phyloP scores from a whole-genome alignment of 139 green algal genomes.

The Micromonas commoda region DNA sequence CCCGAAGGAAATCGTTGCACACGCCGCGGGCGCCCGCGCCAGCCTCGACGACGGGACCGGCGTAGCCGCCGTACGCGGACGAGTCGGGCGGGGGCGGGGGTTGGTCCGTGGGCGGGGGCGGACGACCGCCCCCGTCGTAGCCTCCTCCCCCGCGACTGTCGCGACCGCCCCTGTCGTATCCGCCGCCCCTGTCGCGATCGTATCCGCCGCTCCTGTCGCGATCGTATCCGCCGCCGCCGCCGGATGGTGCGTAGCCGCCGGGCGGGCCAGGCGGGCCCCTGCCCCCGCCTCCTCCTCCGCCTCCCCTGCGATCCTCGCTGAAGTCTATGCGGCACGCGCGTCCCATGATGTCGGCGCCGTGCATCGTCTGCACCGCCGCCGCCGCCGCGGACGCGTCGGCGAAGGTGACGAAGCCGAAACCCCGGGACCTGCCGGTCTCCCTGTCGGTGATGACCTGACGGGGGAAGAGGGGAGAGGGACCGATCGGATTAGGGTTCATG shows the following conservation, averaged over 20 bases:
- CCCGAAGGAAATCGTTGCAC: background rate
- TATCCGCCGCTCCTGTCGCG: background rate
- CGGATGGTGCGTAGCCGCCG: too few relatives aligned
- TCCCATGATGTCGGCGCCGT: background rate
- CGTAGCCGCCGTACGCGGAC: background rate
- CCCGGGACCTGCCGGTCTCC: slow-evolving; percentile 55
- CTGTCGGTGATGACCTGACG: slow-evolving; percentile 40
- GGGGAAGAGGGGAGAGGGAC: too few relatives aligned
- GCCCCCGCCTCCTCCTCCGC: too few relatives aligned
- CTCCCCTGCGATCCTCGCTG: too few relatives aligned
- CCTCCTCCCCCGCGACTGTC: background rate
- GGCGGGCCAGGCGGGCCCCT: too few relatives aligned
- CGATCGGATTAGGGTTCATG: too few relatives aligned
- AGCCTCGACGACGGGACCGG: background rate
- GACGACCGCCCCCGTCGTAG: background rate
- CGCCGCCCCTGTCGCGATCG: background rate
- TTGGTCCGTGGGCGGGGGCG: too few relatives aligned
- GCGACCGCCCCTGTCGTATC: background rate
- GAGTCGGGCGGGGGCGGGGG: too few relatives aligned
- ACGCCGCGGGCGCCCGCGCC: background rate
- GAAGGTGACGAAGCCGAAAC: slow-evolving; percentile 82
- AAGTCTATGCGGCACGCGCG: background rate
- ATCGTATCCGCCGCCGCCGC: too few relatives aligned
- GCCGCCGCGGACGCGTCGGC: background rate
- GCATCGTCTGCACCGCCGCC: background rate